Conservation (phyloP, 2,329 filamentous ascomycete genomes). For the Aspergillaceae sp. region DNA sequence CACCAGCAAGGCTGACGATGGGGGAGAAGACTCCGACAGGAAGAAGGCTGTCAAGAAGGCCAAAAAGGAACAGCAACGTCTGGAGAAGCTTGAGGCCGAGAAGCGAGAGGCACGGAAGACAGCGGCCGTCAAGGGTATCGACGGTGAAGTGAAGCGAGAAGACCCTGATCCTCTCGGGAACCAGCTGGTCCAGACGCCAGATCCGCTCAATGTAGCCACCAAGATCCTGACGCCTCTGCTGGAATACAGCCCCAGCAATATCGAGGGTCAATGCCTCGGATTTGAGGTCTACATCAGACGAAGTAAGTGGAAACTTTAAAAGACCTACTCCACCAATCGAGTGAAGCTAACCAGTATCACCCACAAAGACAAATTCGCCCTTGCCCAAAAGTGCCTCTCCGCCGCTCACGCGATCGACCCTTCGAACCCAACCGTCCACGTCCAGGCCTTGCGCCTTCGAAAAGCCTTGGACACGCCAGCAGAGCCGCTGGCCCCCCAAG, state of each 20-base stretch:
- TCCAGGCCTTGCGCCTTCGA: slow-evolving; percentile 64
- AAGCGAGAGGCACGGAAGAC: slow-evolving; percentile 76
- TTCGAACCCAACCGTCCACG: slow-evolving; percentile 62
- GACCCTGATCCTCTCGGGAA: slow-evolving; percentile 80
- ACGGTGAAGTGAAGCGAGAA: slow-evolving; percentile 65
- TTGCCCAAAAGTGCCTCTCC: slow-evolving; percentile 77
- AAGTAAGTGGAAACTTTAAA: slow-evolving; percentile 48
- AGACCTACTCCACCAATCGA: not conserved
- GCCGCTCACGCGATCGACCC: slow-evolving; percentile 62
- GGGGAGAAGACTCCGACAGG: slow-evolving; percentile 53
- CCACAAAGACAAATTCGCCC: slow-evolving; percentile 66
- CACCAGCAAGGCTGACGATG: slow-evolving; percentile 41
- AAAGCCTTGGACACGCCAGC: slow-evolving; percentile 50
- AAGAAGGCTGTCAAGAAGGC: slow-evolving; percentile 90
- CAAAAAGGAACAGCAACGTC: slow-evolving; percentile 65
- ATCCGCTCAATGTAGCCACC: slow-evolving; percentile 76
- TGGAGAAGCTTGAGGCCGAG: slow-evolving; percentile 71
- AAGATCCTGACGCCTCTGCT: slow-evolving; percentile 77
- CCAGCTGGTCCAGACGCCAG: slow-evolving; percentile 69
- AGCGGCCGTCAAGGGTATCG: slow-evolving; percentile 49
- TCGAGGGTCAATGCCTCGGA: slow-evolving; percentile 73
- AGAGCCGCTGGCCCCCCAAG: slow-evolving; percentile 55
- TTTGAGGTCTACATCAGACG: slow-evolving; percentile 84
- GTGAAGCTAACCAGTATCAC: slow-evolving; percentile 13
- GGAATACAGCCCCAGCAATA: slow-evolving; percentile 69